Percentiles rank a stretch among this genome's conserved stretches.
phyloP scores from a whole-genome alignment of 768 basidiomycete species.

The Boletellus ananiceps region DNA sequence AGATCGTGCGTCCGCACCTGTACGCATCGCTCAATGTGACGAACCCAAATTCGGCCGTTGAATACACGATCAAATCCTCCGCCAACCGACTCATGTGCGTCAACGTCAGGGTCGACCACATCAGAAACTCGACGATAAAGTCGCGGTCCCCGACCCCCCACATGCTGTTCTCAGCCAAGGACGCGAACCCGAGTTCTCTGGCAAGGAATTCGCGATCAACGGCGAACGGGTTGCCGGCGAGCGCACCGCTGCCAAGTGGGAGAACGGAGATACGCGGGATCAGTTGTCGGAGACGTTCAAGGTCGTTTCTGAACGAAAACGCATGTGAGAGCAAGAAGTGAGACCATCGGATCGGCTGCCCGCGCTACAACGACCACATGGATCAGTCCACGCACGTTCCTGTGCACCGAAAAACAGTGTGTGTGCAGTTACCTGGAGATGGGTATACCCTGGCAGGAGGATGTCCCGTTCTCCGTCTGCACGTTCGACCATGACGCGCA shows the following conservation, averaged over 20 bases:
- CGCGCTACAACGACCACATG: conserved; percentile 55
- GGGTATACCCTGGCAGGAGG: conserved; percentile 94
- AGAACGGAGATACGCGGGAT: conserved; percentile 89
- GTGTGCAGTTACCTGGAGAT: conserved; percentile 67
- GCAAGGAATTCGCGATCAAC: conserved; percentile 93
- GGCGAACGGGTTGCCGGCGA: conserved; percentile 94
- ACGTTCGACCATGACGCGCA: conserved; percentile 86
- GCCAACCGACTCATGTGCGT: conserved; percentile 91
- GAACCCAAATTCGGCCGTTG: conserved; percentile 96
- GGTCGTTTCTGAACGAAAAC: conserved; percentile 86
- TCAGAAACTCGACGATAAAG: conserved; percentile 94
- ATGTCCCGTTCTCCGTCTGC: conserved; percentile 92
- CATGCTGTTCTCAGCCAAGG: conserved; percentile 91
- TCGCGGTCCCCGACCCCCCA: conserved; percentile 97
- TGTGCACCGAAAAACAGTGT: not conserved
- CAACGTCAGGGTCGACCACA: conserved; percentile 93
- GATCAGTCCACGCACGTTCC: not conserved
- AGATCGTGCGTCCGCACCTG: conserved; percentile 49
- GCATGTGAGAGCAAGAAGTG: conserved; percentile 95
- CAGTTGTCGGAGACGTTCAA: conserved; percentile 78
- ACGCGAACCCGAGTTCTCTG: conserved; percentile 82
- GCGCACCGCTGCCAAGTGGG: conserved; percentile 89
- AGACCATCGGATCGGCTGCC: conserved; percentile 98
- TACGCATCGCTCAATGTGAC: conserved; percentile 96
- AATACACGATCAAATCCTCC: conserved; percentile 95